Base-by-base conservation (phyloP, 768 basidiomycete species). In the Chalciporus pseudorubinellus region DNA sequence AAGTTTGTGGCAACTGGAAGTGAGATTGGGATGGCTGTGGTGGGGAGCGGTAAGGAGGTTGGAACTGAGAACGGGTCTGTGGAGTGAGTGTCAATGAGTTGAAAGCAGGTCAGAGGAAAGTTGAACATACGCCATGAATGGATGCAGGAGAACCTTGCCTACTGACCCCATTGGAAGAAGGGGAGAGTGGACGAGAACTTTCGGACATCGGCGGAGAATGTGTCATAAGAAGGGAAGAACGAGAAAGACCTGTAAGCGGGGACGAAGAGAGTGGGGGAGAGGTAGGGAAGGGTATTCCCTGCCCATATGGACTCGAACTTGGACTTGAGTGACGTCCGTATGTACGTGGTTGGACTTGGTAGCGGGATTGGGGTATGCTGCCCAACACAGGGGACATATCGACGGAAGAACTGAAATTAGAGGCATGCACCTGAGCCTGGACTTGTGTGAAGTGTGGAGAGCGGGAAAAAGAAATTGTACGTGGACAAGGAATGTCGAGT, bases 391-490 rank as follows among this genome's bases (percentile, higher is more conserved):
- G 53, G 8, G 61, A 55, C 19, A 20, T 53, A 21, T 62, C 62
- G 3, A 33, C 4, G 13, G 29, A 33, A 11, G 44, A 21, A 36
- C 34, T 5, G 3, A 10, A 6, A n/a, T 2, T 36, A 8, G 34
- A n/a, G 4, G 34, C n/a, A 0, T 36, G 34, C 6, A 31, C 19
- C n/a, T 44, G 16, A 3, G n/a, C 9, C 2, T 31, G 26, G 4
- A 14, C 29, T 3, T 31, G 43, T 13, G n/a, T 31, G n/a, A 33
- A 19, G 29, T 6, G 44, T 7, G 56, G 46, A 21, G 59, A 48
- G 10, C 50, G 56, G 36, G 62, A 53, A 22, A 61, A 53, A 4
- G 61, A 61, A 21, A 51, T 31, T 12, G 55, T 9, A 4, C 50
- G 38, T 22, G 56, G 21, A 13, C 48, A 41, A 43, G 40, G 1